Percentiles rank a stretch among this genome's conserved stretches.
These are phyloP conservation scores for Erodium texanum DNA, from an alignment of 441 rosid genomes.

Conservation along the genomic window DNA sequence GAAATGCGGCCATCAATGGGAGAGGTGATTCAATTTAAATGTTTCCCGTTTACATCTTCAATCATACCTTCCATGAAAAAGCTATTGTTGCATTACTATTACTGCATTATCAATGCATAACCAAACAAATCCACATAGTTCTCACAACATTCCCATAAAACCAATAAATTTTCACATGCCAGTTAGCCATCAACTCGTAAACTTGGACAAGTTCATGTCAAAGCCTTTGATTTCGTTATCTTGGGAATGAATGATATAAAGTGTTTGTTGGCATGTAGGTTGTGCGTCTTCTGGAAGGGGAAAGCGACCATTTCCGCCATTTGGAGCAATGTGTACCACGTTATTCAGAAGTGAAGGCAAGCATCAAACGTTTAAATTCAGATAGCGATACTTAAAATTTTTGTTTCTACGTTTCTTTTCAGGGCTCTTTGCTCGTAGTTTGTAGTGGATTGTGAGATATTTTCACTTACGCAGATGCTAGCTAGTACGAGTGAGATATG, in stretches of 20 bases:
- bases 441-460: neutral
- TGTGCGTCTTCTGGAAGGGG: slow-evolving; percentile 44
- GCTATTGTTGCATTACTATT: too few species aligned
- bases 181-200: too few species aligned
- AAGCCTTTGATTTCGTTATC: too few species aligned
- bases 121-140: too few species aligned
- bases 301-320: slow-evolving; percentile 24
- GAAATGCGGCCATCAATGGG: slow-evolving; percentile 52
- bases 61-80: too few species aligned
- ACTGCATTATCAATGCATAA: too few species aligned
- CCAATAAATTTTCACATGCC: too few species aligned
- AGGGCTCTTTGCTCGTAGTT: neutral
- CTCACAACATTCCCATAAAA: too few species aligned
- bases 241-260: neutral
- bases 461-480: too few species aligned
- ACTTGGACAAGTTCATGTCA: too few species aligned
- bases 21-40: slow-evolving; percentile 29
- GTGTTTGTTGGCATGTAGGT: slow-evolving; percentile 19
- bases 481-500: neutral
- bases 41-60: too few species aligned
- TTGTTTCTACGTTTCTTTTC: too few species aligned
- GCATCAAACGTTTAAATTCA: neutral
- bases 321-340: slow-evolving; percentile 19
- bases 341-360: slow-evolving; percentile 9
- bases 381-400: neutral